Conservation (phyloP, 139 green algal genomes). For the Chara braunii region DNA sequence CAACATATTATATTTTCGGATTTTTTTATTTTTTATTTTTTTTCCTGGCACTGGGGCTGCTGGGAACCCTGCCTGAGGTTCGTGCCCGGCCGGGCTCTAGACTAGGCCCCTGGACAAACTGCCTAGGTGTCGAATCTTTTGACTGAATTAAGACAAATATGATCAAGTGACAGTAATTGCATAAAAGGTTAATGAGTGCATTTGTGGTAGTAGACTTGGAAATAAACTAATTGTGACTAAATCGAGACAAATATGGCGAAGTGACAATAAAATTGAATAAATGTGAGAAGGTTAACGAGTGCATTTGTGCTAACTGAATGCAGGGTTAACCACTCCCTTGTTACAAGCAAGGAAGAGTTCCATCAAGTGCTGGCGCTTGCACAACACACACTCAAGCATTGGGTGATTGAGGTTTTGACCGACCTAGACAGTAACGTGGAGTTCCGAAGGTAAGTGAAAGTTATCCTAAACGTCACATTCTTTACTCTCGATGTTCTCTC, state of each 20-base stretch:
- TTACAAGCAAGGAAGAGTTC: constrained; percentile 47
- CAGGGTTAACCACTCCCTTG: constrained; percentile 13
- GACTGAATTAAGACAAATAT: background rate
- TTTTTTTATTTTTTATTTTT: too few species aligned
- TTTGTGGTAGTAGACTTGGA: constrained; percentile 14
- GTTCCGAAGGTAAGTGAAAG: constrained; percentile 47
- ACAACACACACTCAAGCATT: constrained; percentile 70
- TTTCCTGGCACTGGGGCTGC: too few species aligned
- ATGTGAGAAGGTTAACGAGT: background rate
- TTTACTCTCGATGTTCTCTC: background rate
- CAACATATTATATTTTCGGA: too few species aligned
- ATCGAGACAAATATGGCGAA: too few species aligned
- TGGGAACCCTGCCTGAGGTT: too few species aligned
- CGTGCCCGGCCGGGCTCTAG: too few species aligned
- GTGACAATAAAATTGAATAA: too few species aligned
- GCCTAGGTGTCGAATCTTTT: background rate
- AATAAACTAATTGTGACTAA: background rate
- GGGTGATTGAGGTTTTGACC: constrained; percentile 76
- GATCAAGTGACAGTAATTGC: background rate
- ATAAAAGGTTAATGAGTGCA: background rate
- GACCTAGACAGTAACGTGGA: constrained; percentile 59
- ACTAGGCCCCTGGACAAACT: too few species aligned
- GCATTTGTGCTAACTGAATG: constrained; percentile 6
- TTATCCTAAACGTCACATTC: background rate
- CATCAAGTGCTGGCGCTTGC: constrained; percentile 57